A percentile compares a stretch with the other conserved stretches of the same genome.
These are phyloP conservation scores for Melastoma candidum DNA, from an alignment of 441 rosid genomes.

Conservation along the genomic window DNA sequence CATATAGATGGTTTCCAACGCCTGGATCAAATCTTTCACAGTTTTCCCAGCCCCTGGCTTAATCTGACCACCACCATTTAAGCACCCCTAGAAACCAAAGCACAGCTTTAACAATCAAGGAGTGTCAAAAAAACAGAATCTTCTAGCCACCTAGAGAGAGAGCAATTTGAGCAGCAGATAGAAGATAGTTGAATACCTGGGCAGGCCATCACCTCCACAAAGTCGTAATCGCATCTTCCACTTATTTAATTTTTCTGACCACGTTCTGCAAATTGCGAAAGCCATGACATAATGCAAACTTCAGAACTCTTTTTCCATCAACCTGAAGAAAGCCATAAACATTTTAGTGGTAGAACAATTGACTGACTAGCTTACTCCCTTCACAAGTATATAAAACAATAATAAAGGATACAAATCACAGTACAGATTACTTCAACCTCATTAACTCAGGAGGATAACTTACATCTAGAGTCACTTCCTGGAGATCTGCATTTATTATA, in stretches of 20 bases:
- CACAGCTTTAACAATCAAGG: background rate
- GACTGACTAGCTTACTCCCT: too few species aligned
- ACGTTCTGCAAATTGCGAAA: constrained; percentile 87
- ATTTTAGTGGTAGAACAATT: too few species aligned
- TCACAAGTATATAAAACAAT: too few species aligned
- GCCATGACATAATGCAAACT: constrained; percentile 85
- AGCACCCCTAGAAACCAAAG: constrained; percentile 45
- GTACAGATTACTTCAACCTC: background rate
- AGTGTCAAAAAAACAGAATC: background rate
- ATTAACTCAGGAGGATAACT: constrained; percentile 20
- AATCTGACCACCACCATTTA: constrained; percentile 93
- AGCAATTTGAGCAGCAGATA: constrained; percentile 2
- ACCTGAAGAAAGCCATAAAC: constrained; percentile 27
- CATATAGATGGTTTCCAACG: constrained; percentile 54
- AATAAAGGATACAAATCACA: too few species aligned
- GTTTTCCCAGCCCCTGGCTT: constrained; percentile 80
- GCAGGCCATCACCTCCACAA: constrained; percentile 96
- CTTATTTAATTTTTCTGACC: constrained; percentile 65
- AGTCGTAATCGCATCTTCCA: constrained; percentile 72
- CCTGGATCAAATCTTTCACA: constrained; percentile 64
- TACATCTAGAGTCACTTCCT: constrained; percentile 73
- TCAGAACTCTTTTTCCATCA: constrained; percentile 62
- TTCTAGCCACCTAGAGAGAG: background rate
- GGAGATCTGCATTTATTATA: constrained; percentile 72
- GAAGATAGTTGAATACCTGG: constrained; percentile 41